Conservation (phyloP, 2,329 filamentous ascomycete genomes). For the Colletotrichum graminicola region DNA sequence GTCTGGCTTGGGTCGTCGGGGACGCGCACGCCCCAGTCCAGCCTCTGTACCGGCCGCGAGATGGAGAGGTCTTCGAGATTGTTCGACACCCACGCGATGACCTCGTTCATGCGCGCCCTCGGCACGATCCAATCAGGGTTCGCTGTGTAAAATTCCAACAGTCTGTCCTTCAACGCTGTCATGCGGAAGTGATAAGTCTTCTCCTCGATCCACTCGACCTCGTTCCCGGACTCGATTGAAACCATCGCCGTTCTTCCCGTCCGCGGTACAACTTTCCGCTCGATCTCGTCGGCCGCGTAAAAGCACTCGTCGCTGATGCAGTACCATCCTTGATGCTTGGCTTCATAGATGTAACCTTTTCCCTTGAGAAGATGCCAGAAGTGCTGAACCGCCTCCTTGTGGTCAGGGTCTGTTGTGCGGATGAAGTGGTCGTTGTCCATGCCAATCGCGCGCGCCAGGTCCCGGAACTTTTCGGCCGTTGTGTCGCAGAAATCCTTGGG, state of each 20-base stretch:
- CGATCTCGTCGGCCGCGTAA: slow-evolving; percentile 82
- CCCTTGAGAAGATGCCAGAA: slow-evolving; percentile 88
- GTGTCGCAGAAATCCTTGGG: slow-evolving; percentile 90
- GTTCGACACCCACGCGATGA: slow-evolving; percentile 80
- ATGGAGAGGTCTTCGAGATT: slow-evolving; percentile 90
- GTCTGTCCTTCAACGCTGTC: slow-evolving; percentile 81
- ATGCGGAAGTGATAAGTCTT: slow-evolving; percentile 95
- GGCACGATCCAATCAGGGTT: slow-evolving; percentile 86
- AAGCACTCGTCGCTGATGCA: slow-evolving; percentile 97
- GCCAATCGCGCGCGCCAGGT: slow-evolving; percentile 76
- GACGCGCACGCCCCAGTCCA: slow-evolving; percentile 91
- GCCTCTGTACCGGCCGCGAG: slow-evolving; percentile 81
- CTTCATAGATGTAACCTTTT: slow-evolving; percentile 83
- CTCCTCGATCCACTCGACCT: slow-evolving; percentile 95
- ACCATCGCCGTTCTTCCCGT: slow-evolving; percentile 88
- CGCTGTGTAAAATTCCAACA: slow-evolving; percentile 82
- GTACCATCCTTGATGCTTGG: slow-evolving; percentile 95
- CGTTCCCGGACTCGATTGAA: slow-evolving; percentile 87
- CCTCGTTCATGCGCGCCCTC: slow-evolving; percentile 77
- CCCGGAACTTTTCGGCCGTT: slow-evolving; percentile 83
- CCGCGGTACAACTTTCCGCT: slow-evolving; percentile 79
- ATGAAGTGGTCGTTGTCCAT: slow-evolving; percentile 89
- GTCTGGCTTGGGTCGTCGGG: slow-evolving; percentile 88
- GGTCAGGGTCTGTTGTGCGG: slow-evolving; percentile 86
- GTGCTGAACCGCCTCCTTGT: slow-evolving; percentile 86